Evolutionary conservation across 2,329 filamentous ascomycete genomes (phyloP).

Genomic region (Penicillium frequentans): DNA sequence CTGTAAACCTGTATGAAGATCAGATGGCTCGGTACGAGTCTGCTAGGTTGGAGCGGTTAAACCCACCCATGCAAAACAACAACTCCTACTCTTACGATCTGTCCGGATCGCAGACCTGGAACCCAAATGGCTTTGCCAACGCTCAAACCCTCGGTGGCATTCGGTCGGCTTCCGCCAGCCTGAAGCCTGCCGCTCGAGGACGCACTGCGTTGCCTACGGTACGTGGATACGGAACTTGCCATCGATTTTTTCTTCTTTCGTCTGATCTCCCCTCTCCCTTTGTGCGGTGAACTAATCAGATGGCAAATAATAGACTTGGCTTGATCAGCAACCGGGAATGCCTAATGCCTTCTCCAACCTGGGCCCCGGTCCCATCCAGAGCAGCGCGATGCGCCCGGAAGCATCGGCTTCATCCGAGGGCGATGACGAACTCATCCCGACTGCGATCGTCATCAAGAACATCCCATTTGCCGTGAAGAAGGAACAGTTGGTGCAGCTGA

Average conservation of each 20-base stretch:
- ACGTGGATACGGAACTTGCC: constrained; percentile 42
- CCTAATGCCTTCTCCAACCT: constrained; percentile 48
- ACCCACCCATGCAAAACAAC: constrained; percentile 57
- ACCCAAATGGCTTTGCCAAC: constrained; percentile 69
- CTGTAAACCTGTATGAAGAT: constrained; percentile 71
- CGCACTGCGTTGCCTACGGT: constrained; percentile 70
- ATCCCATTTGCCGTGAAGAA: constrained; percentile 98
- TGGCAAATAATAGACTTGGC: constrained; percentile 56
- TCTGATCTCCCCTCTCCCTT: not conserved
- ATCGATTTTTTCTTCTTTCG: not conserved
- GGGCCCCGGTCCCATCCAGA: constrained; percentile 43
- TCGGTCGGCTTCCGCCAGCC: constrained; percentile 57
- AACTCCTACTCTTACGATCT: constrained; percentile 69
- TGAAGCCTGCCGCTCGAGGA: constrained; percentile 57
- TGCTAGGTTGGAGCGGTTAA: constrained; percentile 57
- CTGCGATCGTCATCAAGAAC: constrained; percentile 98
- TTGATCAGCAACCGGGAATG: constrained; percentile 56
- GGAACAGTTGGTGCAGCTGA: constrained; percentile 86
- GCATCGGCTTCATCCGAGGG: constrained; percentile 40
- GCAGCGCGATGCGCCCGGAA: constrained; percentile 44
- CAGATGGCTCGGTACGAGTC: constrained; percentile 59
- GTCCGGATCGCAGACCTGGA: constrained; percentile 73
- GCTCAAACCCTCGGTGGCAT: constrained; percentile 64
- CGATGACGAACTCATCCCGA: constrained; percentile 88
- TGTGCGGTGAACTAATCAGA: not conserved